A percentile compares a stretch with the other conserved stretches of the same genome.
Conservation (phyloP, 306 rosid species). For the cucumber (Cucumis sativus) region DNA sequence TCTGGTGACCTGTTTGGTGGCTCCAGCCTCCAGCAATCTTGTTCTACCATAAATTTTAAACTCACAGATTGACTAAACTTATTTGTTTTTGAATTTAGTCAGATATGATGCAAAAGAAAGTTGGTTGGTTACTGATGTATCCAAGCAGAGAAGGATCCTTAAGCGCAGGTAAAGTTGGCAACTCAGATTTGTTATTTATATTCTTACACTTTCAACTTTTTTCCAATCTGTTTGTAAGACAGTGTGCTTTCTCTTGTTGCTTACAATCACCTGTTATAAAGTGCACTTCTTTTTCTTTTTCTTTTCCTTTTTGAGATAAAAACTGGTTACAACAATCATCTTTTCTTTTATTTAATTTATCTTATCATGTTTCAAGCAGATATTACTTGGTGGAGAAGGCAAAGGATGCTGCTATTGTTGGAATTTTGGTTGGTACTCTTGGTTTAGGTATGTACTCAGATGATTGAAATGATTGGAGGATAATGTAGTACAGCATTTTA, state of each 20-base stretch:
- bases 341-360: not conserved
- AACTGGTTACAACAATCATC: not conserved
- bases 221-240: not conserved
- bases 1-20: not conserved
- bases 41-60: not conserved
- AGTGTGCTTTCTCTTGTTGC: not conserved
- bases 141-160: constrained; percentile 75
- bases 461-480: not conserved
- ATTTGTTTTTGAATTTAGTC: constrained; percentile 51
- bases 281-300: not conserved
- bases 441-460: constrained; percentile 56
- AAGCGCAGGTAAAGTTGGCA: constrained; percentile 57
- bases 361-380: constrained; percentile 33
- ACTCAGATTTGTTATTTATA: not conserved
- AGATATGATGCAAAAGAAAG: constrained; percentile 63
- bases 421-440: constrained; percentile 91
- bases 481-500: not conserved
- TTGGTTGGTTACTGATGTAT: constrained; percentile 45
- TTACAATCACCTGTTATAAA: not conserved
- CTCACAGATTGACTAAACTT: constrained; percentile 4
- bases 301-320: not conserved
- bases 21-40: not conserved
- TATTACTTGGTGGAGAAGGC: constrained; percentile 90
- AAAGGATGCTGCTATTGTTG: constrained; percentile 85
- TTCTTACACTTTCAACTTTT: not conserved